phyloP scores from a whole-genome alignment of 306 rosid genomes.

The Sindora glabra region DNA sequence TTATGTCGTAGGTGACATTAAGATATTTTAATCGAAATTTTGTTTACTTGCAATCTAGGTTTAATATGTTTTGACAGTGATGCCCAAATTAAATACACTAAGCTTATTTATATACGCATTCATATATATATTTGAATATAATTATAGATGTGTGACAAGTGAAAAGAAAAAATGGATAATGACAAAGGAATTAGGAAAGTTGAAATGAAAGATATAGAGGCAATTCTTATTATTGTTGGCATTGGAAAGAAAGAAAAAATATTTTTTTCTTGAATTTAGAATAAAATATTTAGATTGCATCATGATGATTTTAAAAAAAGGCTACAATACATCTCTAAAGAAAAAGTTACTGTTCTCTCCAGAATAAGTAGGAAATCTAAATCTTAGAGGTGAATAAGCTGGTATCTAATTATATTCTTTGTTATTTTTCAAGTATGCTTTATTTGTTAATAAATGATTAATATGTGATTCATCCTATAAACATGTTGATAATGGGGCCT shows the following conservation, averaged over 20 bases:
- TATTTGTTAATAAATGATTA: neutral
- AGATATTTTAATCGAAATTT: neutral
- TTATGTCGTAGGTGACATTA: neutral
- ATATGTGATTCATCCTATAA: neutral
- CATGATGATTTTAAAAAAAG: conserved; percentile 93
- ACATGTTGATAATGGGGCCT: neutral
- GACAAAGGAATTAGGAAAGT: conserved; percentile 53
- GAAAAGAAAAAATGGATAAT: conserved; percentile 50
- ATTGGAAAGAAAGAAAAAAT: conserved; percentile 45
- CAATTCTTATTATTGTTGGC: conserved; percentile 15
- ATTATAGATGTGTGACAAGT: conserved; percentile 7
- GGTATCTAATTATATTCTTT: conserved; percentile 55
- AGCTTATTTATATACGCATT: neutral
- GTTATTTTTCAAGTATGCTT: conserved; percentile 67
- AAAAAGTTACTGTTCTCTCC: conserved; percentile 64
- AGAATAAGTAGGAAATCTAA: conserved; percentile 58
- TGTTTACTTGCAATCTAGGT: neutral
- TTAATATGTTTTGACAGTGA: neutral
- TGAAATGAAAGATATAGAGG: conserved; percentile 51
- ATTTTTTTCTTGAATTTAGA: conserved; percentile 60
- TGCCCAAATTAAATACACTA: neutral
- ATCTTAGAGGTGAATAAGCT: conserved; percentile 44
- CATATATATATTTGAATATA: neutral
- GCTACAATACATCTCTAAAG: conserved; percentile 74
- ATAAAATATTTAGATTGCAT: conserved; percentile 56